Percentiles rank a stretch among this genome's conserved stretches.
Conservation (phyloP, 73 alveolate species). For the Paraurostyla sp. region DNA sequence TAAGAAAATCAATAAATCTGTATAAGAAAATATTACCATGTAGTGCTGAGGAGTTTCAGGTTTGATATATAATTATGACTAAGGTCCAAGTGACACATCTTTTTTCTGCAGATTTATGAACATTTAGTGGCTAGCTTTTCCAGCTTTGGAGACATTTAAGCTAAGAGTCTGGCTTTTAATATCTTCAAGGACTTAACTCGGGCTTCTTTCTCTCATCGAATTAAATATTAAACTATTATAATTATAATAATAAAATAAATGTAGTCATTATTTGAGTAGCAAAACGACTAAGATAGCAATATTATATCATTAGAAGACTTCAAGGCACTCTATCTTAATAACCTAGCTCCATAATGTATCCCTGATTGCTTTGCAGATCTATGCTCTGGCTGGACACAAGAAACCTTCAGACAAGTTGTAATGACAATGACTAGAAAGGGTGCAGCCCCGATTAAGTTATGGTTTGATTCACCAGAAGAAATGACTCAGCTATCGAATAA, state of each 20-base stretch:
- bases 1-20: neutral
- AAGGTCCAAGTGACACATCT: neutral
- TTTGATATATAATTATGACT: neutral
- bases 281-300: no score
- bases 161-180: neutral
- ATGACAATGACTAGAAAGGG: conserved; percentile 71
- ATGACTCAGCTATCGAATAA: conserved; percentile 68
- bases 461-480: conserved; percentile 73
- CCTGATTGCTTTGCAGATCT: conserved; percentile 69
- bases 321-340: neutral
- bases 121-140: conserved; percentile 36
- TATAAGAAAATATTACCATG: neutral
- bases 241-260: neutral
- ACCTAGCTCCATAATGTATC: conserved; percentile 32
- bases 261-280: neutral
- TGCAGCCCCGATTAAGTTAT: conserved; percentile 68
- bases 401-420: conserved; percentile 73
- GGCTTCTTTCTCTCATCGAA: neutral
- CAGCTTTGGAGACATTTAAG: conserved; percentile 32
- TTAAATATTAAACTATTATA: neutral
- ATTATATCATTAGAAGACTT: neutral
- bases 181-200: neutral
- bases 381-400: conserved; percentile 84
- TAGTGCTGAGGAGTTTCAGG: conserved; percentile 41
- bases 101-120: conserved; percentile 6